Evolutionary conservation across 164 flowering plant genomes (phyloP), one percentile per base, ranked within the genome.

Genomic region (Berberis thunbergii): DNA sequence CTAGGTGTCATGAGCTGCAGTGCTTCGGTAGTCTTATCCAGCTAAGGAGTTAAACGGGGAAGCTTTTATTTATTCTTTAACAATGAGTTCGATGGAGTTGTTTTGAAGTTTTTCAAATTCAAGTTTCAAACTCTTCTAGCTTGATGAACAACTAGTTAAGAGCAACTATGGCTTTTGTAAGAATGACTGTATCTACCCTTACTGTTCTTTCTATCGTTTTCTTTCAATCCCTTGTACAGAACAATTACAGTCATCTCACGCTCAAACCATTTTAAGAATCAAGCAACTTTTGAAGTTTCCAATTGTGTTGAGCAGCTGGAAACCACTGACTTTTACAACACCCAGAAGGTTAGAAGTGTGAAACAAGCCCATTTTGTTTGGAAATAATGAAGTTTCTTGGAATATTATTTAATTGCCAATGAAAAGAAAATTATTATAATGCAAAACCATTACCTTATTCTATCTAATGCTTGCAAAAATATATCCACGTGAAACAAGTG

Each of bases 241-340:
- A 70, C 86, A 82, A 68, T 74, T 81, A 3, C 82, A 78, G 56
- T 75, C 91, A 46, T 86, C 99, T 38, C 86, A 91, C 58, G 75
- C 76, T 44, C 76, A 79, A 53, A 82, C 86, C 67, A 92, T 95
- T 54, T 42, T 85, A 63, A 77, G 81, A 69, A 79, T 95, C 69
- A 79, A 77, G 65, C 10, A 63, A 61, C 81, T 87, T 63, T 67
- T 95, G 59, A 77, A 84, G 71, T 79, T 45, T 64, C 94, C 99
- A 1, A 8, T 72, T n/a, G 75, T 73, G 59, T 67, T 91, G 61
- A 84, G 77, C 57, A 68, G 74, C 81, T 91, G 99, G 99, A 85
- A 71, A 39, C 59, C 38, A 86, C 85, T 11, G 88, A 89, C 63
- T 87, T 91, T 77, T 91, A 97, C 79, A 88, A 80, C 60, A 65